Evolutionary conservation across 2,329 filamentous ascomycete genomes (phyloP), one percentile per base, ranked within the genome.

Genomic region (Cladosporium sp.): DNA sequence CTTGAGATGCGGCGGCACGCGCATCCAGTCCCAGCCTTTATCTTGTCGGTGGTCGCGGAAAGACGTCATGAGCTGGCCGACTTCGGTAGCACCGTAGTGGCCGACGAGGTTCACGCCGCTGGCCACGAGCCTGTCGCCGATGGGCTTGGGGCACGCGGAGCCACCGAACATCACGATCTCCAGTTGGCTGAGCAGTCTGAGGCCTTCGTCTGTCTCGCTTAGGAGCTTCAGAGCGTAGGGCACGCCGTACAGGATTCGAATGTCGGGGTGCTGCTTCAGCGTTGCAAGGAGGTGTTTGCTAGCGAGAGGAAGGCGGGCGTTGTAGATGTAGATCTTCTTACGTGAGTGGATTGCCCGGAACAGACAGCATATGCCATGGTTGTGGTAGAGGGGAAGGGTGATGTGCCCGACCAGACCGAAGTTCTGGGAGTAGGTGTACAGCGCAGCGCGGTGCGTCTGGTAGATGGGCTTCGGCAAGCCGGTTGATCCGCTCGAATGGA

Each of bases 181-280:
- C 3, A 63, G 54, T 1, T 35, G 16, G 8, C 38, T 48, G 10
- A 61, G 49, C 16, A 59, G 31, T 34, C 44, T 14, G 6, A 54
- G 33, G 33, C 82, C 83, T 19, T 75, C 70, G 0, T 78, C 69
- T 0, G 74, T 73, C 61, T 85, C 82, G 0, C 75, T 74, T 1
- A 85, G 70, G 0, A 85, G 66, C 58, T 84, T 84, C 14, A 85
- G 63, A 0, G 78, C 77, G 56, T 84, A 85, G 0, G 82, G 82
- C 0, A 85, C 82, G 1, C 73, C 77, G 54, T 82, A 77, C n/a
- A 85, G 75, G 16, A 79, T 76, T 45, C 83, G 78, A 32, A 62
- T 60, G 5, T 60, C 59, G 4, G 52, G 46, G 28, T 59, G 58
- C 16, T 55, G 37, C 13, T 33, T 53, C n/a, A 61, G 49, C 2